phyloP scores from a whole-genome alignment of 306 rosid species.

The Trifolium fragiferum region DNA sequence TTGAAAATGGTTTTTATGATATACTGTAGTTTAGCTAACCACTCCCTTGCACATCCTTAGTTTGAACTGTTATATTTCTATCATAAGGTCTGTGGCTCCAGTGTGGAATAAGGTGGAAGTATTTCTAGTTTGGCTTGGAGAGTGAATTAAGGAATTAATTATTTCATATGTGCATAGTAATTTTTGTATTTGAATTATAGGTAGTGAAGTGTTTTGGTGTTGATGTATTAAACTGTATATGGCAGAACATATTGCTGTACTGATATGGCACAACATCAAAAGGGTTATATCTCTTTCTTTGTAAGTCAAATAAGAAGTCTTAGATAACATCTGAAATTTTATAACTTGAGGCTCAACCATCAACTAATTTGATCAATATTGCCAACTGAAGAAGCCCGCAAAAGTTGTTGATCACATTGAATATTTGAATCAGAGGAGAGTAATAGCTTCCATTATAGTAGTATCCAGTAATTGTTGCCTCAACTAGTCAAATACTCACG shows the following conservation, averaged over 20 bases:
- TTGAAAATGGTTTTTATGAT: background rate
- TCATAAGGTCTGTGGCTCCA: no score
- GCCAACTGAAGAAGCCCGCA: no score
- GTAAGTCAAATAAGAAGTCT: slow-evolving; percentile 28
- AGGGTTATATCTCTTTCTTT: background rate
- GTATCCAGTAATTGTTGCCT: no score
- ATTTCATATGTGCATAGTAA: background rate
- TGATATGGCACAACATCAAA: background rate
- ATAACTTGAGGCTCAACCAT: slow-evolving; percentile 20
- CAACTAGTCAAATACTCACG: no score
- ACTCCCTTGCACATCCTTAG: no score
- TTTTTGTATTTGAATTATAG: background rate
- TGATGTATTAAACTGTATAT: background rate
- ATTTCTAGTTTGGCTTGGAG: background rate
- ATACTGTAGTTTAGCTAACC: background rate
- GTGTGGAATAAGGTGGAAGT: background rate
- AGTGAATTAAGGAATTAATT: background rate
- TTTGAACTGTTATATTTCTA: background rate
- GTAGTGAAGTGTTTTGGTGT: background rate
- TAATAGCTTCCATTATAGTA: no score
- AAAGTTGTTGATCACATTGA: no score
- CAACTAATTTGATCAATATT: no score
- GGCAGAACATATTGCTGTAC: no score
- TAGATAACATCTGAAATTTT: slow-evolving; percentile 22
- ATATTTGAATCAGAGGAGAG: no score